Conservation (phyloP, 768 basidiomycete genomes). For the Amanita fuliginea region DNA sequence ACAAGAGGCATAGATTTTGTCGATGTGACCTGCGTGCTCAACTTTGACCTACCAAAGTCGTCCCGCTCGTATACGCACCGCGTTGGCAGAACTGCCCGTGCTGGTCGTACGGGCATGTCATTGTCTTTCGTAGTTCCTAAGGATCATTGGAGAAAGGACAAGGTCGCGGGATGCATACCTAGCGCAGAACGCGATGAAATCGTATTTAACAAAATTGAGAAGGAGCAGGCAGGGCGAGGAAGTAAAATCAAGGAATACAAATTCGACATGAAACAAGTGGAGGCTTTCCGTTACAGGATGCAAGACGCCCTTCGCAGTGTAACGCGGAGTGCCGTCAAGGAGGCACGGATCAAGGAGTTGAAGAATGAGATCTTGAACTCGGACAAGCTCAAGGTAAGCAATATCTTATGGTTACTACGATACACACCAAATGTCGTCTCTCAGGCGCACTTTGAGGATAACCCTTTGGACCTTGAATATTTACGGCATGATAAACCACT, state of each 20-base stretch:
- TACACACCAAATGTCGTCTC: background rate
- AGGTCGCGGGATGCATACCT: constrained; percentile 56
- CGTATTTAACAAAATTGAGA: constrained; percentile 69
- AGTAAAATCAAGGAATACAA: constrained; percentile 77
- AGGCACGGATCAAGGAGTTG: constrained; percentile 89
- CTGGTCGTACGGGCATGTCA: constrained; percentile 86
- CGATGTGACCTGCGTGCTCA: constrained; percentile 93
- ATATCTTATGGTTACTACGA: background rate
- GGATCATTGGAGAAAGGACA: constrained; percentile 62
- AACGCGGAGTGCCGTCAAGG: constrained; percentile 75
- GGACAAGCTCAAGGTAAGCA: constrained; percentile 84
- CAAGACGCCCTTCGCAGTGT: constrained; percentile 88
- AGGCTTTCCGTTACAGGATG: constrained; percentile 97
- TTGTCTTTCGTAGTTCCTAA: constrained; percentile 77
- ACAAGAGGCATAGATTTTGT: constrained; percentile 96
- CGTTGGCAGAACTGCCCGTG: constrained; percentile 93
- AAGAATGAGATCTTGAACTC: constrained; percentile 91
- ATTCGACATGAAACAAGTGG: constrained; percentile 93
- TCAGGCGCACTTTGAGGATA: constrained; percentile 96
- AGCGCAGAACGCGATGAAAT: constrained; percentile 68
- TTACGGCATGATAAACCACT: constrained; percentile 91
- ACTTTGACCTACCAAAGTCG: constrained; percentile 92
- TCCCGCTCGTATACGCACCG: constrained; percentile 89
- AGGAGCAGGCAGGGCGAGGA: constrained; percentile 52
- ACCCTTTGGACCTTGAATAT: constrained; percentile 87